Conservation (phyloP, 352 stramenopile species). For the Globisporangium mamillatum region DNA sequence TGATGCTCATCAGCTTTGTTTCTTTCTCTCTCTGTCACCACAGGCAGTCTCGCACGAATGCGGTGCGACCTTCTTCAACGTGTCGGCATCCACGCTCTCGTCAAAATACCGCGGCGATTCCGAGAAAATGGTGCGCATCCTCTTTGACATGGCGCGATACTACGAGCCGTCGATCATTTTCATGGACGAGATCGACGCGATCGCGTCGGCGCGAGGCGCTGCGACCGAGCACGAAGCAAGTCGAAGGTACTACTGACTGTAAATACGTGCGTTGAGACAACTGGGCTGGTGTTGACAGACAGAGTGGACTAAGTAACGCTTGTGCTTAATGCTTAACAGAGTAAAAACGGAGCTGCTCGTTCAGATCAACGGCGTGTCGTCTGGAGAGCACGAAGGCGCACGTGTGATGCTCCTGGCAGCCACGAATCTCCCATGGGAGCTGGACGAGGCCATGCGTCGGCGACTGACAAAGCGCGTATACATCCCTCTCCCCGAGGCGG, state of each 20-base stretch:
- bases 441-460: slow-evolving; percentile 91
- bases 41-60: slow-evolving; percentile 92
- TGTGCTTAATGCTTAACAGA: slow-evolving; percentile 34
- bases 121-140: slow-evolving; percentile 95
- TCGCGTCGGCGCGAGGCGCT: slow-evolving; percentile 78
- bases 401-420: slow-evolving; percentile 93
- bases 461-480: slow-evolving; percentile 92
- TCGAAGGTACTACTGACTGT: slow-evolving; percentile 45
- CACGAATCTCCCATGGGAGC: slow-evolving; percentile 96
- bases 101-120: slow-evolving; percentile 94
- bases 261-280: not conserved
- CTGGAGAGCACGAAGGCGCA: slow-evolving; percentile 62
- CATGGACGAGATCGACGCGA: slow-evolving; percentile 98
- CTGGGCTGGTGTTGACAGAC: not conserved
- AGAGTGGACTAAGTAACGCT: not conserved
- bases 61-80: slow-evolving; percentile 98
- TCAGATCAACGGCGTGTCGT: slow-evolving; percentile 96
- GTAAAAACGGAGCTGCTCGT: slow-evolving; percentile 98
- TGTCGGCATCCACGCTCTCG: slow-evolving; percentile 88
- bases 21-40: slow-evolving; percentile 8
- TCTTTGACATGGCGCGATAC: slow-evolving; percentile 98
- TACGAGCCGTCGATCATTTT: slow-evolving; percentile 98
- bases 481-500: slow-evolving; percentile 15
- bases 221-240: slow-evolving; percentile 81
- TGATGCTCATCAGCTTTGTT: not conserved